Evolutionary conservation across 139 green algal genomes (phyloP).

Genomic region (Gonium pectorale): DNA sequence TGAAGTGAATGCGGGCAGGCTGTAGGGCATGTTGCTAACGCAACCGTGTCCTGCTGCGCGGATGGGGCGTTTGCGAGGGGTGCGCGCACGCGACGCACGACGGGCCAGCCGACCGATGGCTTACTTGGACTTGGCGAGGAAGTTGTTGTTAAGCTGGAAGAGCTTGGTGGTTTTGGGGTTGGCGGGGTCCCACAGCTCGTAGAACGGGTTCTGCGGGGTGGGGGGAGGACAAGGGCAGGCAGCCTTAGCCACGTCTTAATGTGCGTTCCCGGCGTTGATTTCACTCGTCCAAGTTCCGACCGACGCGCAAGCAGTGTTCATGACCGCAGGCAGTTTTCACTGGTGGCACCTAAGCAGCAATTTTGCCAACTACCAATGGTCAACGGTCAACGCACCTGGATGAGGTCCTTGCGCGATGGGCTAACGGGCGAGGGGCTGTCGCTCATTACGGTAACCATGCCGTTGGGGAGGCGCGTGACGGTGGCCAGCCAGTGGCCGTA

Average conservation of each 20-base stretch:
- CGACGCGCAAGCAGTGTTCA: too few species aligned
- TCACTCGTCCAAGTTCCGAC: too few species aligned
- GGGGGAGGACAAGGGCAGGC: neutral
- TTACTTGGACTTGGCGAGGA: slow-evolving; percentile 9
- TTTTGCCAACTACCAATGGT: too few species aligned
- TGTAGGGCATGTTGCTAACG: too few species aligned
- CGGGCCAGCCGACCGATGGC: neutral
- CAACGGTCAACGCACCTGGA: neutral
- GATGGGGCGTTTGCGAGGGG: too few species aligned
- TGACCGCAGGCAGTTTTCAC: too few species aligned
- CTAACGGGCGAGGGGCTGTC: slow-evolving; percentile 34
- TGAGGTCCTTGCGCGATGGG: slow-evolving; percentile 3
- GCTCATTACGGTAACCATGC: slow-evolving; percentile 35
- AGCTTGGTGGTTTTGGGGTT: slow-evolving; percentile 24
- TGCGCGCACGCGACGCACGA: neutral
- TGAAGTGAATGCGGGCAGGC: too few species aligned
- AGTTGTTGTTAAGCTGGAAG: slow-evolving; percentile 12
- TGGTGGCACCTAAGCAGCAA: too few species aligned
- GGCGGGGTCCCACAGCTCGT: slow-evolving; percentile 46
- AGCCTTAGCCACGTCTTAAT: too few species aligned
- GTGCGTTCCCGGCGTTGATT: too few species aligned
- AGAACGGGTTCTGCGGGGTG: slow-evolving; percentile 34
- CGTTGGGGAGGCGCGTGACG: slow-evolving; percentile 32
- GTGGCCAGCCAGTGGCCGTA: slow-evolving; percentile 47
- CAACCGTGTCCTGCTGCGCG: too few species aligned